A percentile compares a stretch with the other conserved stretches of the same genome.
Evolutionary conservation across 371 early-diverging fungal genomes (phyloP).

Genomic region (Haplosporangium sp.): DNA sequence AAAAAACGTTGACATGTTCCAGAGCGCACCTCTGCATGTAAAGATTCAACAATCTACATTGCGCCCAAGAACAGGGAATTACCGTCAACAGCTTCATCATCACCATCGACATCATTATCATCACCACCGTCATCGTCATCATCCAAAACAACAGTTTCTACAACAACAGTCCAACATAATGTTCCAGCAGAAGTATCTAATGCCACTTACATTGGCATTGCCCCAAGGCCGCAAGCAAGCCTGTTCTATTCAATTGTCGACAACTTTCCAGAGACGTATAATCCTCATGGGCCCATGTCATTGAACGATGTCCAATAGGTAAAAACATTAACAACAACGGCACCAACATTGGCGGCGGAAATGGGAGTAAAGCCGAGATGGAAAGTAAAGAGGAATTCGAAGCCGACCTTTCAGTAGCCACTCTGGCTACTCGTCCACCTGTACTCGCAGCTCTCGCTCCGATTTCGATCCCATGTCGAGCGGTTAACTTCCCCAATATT

Average conservation of each 20-base stretch:
- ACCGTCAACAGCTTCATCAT: neutral
- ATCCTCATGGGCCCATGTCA: slow-evolving; percentile 8
- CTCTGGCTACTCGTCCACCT: slow-evolving; percentile 1
- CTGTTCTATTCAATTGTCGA: neutral
- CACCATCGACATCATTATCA: neutral
- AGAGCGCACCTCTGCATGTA: slow-evolving; percentile 17
- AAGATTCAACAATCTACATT: slow-evolving; percentile 14
- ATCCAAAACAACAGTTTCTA: neutral
- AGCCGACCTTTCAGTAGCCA: neutral
- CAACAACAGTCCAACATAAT: too few relatives aligned
- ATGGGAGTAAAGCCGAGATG: neutral
- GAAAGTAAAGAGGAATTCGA: slow-evolving; percentile 1
- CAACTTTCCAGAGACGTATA: slow-evolving; percentile 8
- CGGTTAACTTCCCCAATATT: neutral
- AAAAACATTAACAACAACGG: neutral
- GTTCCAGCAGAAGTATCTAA: too few relatives aligned
- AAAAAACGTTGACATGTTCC: slow-evolving; percentile 19
- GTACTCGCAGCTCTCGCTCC: neutral
- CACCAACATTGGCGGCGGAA: neutral
- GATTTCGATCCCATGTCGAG: slow-evolving; percentile 12
- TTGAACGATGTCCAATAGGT: neutral
- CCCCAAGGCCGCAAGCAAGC: neutral
- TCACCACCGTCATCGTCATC: neutral
- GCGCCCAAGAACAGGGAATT: slow-evolving; percentile 4
- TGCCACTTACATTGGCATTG: neutral